phyloP scores from a whole-genome alignment of 1,284 basidiomycete genomes.

The Xerocomus tenax region DNA sequence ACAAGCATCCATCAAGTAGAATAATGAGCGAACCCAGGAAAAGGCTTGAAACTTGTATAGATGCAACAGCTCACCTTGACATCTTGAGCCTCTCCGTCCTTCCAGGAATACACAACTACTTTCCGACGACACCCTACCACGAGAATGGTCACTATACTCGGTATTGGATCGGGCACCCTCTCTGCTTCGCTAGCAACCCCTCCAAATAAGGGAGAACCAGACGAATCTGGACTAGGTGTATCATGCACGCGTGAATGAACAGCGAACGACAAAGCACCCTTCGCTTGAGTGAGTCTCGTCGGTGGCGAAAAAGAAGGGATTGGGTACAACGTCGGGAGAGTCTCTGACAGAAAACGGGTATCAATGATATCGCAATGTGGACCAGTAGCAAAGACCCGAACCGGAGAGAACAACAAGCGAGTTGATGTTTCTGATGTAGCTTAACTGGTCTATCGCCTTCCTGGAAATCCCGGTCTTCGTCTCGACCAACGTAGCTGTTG shows the following conservation, averaged over 20 bases:
- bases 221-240: constrained; percentile 1
- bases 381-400: constrained; percentile 29
- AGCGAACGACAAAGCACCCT: constrained; percentile 75
- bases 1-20: constrained; percentile 3
- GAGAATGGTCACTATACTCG: constrained; percentile 64
- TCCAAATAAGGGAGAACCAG: constrained; percentile 1
- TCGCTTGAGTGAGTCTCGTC: constrained; percentile 63
- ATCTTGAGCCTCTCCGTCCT: constrained; percentile 73
- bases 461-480: constrained; percentile 58
- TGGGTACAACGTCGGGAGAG: constrained; percentile 54
- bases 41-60: background rate
- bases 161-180: constrained; percentile 32
- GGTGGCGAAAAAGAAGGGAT: constrained; percentile 61
- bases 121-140: constrained; percentile 82
- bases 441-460: constrained; percentile 78
- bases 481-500: constrained; percentile 46
- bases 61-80: constrained; percentile 45
- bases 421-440: constrained; percentile 74
- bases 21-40: background rate
- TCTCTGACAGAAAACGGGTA: constrained; percentile 38
- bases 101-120: constrained; percentile 81
- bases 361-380: background rate
- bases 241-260: constrained; percentile 54
- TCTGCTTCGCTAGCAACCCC: constrained; percentile 30
- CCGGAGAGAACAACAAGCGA: constrained; percentile 78